A percentile compares a stretch with the other conserved stretches of the same genome.
Evolutionary conservation across 805 yeast species (phyloP).

Genomic region (Candida taoyuanica): DNA sequence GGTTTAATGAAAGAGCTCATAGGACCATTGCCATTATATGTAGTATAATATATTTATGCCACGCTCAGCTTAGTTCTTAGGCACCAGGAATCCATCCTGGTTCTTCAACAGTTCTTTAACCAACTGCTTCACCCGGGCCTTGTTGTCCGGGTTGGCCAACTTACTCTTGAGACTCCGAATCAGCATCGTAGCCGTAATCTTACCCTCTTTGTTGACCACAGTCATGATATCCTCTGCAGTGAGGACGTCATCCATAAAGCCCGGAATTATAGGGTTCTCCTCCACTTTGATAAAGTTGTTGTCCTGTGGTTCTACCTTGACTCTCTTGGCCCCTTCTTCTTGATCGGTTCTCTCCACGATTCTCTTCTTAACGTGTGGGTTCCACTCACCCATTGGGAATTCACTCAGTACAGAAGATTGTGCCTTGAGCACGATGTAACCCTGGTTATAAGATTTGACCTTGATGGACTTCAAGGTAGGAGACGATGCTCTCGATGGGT

Average conservation of each 20-base stretch:
- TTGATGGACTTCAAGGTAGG: slow-evolving; percentile 28
- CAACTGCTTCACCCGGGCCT: slow-evolving; percentile 50
- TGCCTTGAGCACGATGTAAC: slow-evolving; percentile 60
- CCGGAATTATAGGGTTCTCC: slow-evolving; percentile 11
- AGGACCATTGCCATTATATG: too few species aligned
- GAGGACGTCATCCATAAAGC: slow-evolving; percentile 28
- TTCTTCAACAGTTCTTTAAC: slow-evolving; percentile 55
- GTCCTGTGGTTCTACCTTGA: slow-evolving; percentile 31
- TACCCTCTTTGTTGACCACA: slow-evolving; percentile 45
- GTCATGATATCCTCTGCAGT: slow-evolving; percentile 70
- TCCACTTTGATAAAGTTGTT: slow-evolving; percentile 8
- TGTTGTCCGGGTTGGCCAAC: slow-evolving; percentile 62
- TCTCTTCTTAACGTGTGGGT: slow-evolving; percentile 48
- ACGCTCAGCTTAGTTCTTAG: slow-evolving; percentile 8
- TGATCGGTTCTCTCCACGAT: slow-evolving; percentile 26
- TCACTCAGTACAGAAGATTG: slow-evolving; percentile 52
- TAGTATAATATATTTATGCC: too few species aligned
- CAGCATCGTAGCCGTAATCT: slow-evolving; percentile 55
- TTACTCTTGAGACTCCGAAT: slow-evolving; percentile 57
- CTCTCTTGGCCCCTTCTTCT: slow-evolving; percentile 35
- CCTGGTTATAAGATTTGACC: slow-evolving; percentile 45
- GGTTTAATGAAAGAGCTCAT: too few species aligned
- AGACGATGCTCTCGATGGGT: slow-evolving; percentile 14
- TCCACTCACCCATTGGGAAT: slow-evolving; percentile 85
- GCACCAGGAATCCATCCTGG: slow-evolving; percentile 31